Evolutionary conservation across 2,329 filamentous ascomycete genomes (phyloP).

Genomic region (Fusarium oxysporum): DNA sequence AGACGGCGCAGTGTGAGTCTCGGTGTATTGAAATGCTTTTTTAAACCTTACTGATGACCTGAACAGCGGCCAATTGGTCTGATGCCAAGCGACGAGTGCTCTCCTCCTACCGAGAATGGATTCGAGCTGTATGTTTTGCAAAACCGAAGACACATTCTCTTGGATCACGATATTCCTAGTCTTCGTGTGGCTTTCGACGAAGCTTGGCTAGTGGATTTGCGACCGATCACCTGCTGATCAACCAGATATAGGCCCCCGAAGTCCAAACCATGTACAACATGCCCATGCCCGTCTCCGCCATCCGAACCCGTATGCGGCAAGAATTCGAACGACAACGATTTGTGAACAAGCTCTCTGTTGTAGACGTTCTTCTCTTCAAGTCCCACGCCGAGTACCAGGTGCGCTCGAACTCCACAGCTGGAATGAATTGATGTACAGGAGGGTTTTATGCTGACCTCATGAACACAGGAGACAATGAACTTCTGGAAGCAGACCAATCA

Average conservation of each 20-base stretch:
- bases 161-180: background rate
- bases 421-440: slow-evolving; percentile 63
- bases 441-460: slow-evolving; percentile 22
- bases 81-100: slow-evolving; percentile 91
- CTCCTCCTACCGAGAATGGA: slow-evolving; percentile 92
- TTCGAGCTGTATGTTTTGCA: slow-evolving; percentile 82
- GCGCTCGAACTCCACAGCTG: slow-evolving; percentile 51
- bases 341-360: slow-evolving; percentile 86
- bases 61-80: slow-evolving; percentile 83
- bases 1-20: slow-evolving; percentile 79
- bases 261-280: slow-evolving; percentile 98
- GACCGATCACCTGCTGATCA: slow-evolving; percentile 27
- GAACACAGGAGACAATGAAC: slow-evolving; percentile 90
- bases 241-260: slow-evolving; percentile 79
- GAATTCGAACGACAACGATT: slow-evolving; percentile 97
- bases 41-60: slow-evolving; percentile 50
- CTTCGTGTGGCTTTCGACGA: background rate
- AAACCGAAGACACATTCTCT: slow-evolving; percentile 2
- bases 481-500: slow-evolving; percentile 98
- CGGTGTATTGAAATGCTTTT: slow-evolving; percentile 4
- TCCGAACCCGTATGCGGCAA: slow-evolving; percentile 94
- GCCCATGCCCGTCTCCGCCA: slow-evolving; percentile 84
- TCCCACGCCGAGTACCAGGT: slow-evolving; percentile 97
- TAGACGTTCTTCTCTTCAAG: slow-evolving; percentile 91
- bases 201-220: background rate